A percentile compares a stretch with the other conserved stretches of the same genome.
phyloP scores from a whole-genome alignment of 2,329 filamentous ascomycete genomes.

The Sclerotinia glacialis region DNA sequence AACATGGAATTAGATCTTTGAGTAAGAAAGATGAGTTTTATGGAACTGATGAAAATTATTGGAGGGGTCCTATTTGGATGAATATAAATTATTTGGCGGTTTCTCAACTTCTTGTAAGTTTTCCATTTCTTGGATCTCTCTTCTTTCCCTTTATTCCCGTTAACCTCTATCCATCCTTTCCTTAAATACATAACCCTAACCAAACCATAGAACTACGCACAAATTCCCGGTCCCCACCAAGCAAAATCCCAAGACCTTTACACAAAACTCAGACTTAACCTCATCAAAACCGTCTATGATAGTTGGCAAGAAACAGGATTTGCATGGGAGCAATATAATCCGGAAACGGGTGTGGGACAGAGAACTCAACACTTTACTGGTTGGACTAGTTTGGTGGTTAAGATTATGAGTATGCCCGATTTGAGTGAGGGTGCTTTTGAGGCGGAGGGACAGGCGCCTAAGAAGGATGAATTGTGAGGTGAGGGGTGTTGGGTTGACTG shows the following conservation, averaged over 20 bases:
- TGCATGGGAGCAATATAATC: constrained; percentile 98
- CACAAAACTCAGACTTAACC: constrained; percentile 71
- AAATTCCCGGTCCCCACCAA: constrained; percentile 62
- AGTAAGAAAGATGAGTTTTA: constrained; percentile 82
- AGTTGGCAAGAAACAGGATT: constrained; percentile 91
- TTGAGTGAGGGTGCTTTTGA: constrained; percentile 33
- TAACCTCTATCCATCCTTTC: background rate
- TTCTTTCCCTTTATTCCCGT: background rate
- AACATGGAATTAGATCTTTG: constrained; percentile 83
- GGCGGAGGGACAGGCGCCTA: background rate
- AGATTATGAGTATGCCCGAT: constrained; percentile 94
- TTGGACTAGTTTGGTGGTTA: constrained; percentile 97
- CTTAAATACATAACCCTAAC: constrained; percentile 21
- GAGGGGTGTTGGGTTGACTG: too few species aligned
- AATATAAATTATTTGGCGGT: constrained; percentile 92
- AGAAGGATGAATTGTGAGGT: too few species aligned
- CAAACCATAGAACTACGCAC: constrained; percentile 53
- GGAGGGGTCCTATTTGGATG: constrained; percentile 92
- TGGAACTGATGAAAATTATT: constrained; percentile 93
- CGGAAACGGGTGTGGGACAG: constrained; percentile 89
- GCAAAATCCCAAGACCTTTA: constrained; percentile 71
- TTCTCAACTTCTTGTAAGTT: constrained; percentile 72
- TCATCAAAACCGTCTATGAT: constrained; percentile 84
- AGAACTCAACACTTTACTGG: constrained; percentile 97
- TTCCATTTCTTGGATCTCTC: constrained; percentile 1